Evolutionary conservation across 495 filamentous ascomycete genomes (phyloP).

Genomic region (Trichodelitschia bisporula): DNA sequence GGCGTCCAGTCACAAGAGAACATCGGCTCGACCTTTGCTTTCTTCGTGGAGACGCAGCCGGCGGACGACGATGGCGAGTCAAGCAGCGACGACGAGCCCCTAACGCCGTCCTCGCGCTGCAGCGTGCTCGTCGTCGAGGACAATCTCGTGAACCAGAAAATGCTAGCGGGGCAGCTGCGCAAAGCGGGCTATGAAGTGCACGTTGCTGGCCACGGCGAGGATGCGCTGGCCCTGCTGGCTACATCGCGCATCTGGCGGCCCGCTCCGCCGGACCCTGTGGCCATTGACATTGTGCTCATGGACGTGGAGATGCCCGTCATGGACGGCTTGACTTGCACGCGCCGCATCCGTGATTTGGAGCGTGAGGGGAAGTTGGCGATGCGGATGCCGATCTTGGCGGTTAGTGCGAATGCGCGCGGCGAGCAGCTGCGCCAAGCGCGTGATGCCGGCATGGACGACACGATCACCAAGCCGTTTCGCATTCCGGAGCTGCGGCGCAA

Average conservation of each 20-base stretch:
- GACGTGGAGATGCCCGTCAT: slow-evolving; percentile 17
- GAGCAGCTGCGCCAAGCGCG: slow-evolving; percentile 10
- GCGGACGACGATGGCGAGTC: no score
- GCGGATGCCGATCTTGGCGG: slow-evolving; percentile 9
- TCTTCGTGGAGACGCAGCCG: slow-evolving; percentile 14
- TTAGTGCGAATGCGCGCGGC: slow-evolving; percentile 13
- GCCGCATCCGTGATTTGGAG: slow-evolving; percentile 9
- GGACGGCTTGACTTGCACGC: slow-evolving; percentile 10
- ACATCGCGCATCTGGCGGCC: slow-evolving; percentile 4
- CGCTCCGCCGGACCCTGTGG: not conserved
- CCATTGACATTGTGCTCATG: slow-evolving; percentile 12
- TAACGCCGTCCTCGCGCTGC: slow-evolving; percentile 3
- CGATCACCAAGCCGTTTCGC: not conserved
- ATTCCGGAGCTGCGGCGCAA: no score
- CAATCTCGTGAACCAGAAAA: slow-evolving; percentile 16
- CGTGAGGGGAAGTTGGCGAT: slow-evolving; percentile 5
- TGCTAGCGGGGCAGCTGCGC: slow-evolving; percentile 11
- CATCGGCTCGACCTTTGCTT: slow-evolving; percentile 12
- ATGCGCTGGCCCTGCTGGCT: slow-evolving; percentile 11
- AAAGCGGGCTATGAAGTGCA: slow-evolving; percentile 9
- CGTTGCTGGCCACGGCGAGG: slow-evolving; percentile 14
- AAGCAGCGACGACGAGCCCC: no score
- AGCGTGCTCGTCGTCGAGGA: slow-evolving; percentile 13
- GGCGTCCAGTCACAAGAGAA: slow-evolving; percentile 10
- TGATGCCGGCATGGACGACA: slow-evolving; percentile 11